Evolutionary conservation across 1,139 yeast genomes (phyloP).

Genomic region (Zygosaccharomyces sapae): DNA sequence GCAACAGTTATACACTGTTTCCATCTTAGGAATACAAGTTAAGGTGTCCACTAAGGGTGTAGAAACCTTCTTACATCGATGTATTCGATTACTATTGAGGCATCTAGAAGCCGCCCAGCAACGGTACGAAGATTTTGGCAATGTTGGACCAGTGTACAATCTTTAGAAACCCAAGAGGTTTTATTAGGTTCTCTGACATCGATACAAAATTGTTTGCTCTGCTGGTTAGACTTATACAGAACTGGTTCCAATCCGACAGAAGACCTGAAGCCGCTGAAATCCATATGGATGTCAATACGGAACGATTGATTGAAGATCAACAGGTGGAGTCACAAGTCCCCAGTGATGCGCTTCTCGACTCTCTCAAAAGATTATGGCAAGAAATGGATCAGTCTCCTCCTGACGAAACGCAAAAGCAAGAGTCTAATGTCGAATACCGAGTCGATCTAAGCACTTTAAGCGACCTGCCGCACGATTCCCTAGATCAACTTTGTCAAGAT

Average conservation of each 20-base stretch:
- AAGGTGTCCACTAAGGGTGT: conserved; percentile 9
- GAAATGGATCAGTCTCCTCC: conserved; percentile 5
- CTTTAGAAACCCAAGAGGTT: conserved; percentile 21
- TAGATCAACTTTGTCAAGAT: conserved; percentile 55
- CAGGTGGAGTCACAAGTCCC: conserved; percentile 1
- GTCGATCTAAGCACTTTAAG: conserved; percentile 58
- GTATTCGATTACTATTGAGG: conserved; percentile 4
- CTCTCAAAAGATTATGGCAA: conserved; percentile 4
- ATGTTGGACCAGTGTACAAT: conserved; percentile 15
- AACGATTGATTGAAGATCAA: conserved; percentile 17
- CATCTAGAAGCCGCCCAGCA: conserved; percentile 6
- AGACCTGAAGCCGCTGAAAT: conserved; percentile 8
- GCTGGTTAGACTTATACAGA: conserved; percentile 6
- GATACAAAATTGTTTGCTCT: conserved; percentile 8
- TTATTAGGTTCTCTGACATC: conserved; percentile 18
- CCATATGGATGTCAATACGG: conserved; percentile 24
- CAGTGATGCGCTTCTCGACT: conserved; percentile 8
- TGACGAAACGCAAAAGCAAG: conserved; percentile 8
- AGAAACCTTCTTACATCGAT: conserved; percentile 13
- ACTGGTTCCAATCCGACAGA: conserved; percentile 1
- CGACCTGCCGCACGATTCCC: conserved; percentile 58
- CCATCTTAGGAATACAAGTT: conserved; percentile 19
- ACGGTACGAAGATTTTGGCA: conserved; percentile 7
- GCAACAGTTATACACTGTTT: conserved; percentile 28
- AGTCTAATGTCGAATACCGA: conserved; percentile 40